Evolutionary conservation across 2,329 filamentous ascomycete genomes (phyloP).

Genomic region (Aspergillus oerlinghausenensis): DNA sequence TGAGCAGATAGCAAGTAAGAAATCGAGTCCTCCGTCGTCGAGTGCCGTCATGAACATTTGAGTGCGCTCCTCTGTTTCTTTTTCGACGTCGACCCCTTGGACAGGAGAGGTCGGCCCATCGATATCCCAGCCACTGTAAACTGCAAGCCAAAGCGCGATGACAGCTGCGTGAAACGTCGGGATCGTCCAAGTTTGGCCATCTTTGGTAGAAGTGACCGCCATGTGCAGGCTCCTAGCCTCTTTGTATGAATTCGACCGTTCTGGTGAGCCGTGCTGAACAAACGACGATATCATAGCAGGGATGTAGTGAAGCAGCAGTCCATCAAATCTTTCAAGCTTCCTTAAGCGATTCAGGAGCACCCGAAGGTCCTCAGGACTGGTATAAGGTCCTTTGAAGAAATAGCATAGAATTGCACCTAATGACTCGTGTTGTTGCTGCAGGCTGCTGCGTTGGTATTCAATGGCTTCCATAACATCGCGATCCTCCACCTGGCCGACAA

Average conservation of each 20-base stretch:
- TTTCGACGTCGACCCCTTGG: slow-evolving; percentile 58
- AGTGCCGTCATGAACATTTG: slow-evolving; percentile 71
- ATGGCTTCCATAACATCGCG: slow-evolving; percentile 70
- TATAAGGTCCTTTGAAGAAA: slow-evolving; percentile 71
- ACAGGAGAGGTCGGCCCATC: slow-evolving; percentile 61
- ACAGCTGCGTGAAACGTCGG: slow-evolving; percentile 74
- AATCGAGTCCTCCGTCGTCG: slow-evolving; percentile 87
- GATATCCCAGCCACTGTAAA: slow-evolving; percentile 86
- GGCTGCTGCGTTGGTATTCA: slow-evolving; percentile 72
- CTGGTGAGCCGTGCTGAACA: slow-evolving; percentile 70
- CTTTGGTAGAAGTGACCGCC: slow-evolving; percentile 61
- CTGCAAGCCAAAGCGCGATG: slow-evolving; percentile 80
- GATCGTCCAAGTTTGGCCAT: slow-evolving; percentile 67
- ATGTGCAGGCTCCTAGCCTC: slow-evolving; percentile 68
- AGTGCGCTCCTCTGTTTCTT: slow-evolving; percentile 66
- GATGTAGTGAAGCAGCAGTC: slow-evolving; percentile 70
- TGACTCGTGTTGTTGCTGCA: slow-evolving; percentile 85
- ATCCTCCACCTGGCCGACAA: slow-evolving; percentile 63
- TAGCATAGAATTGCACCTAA: slow-evolving; percentile 75
- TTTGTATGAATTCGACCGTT: slow-evolving; percentile 62
- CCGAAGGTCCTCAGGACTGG: slow-evolving; percentile 67
- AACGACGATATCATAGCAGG: slow-evolving; percentile 75
- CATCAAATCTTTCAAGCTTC: slow-evolving; percentile 72
- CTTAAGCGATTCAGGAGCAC: slow-evolving; percentile 65
- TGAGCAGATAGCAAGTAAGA: slow-evolving; percentile 77